Evolutionary conservation across 2,329 filamentous ascomycete genomes (phyloP), one percentile per base, ranked within the genome.

Genomic region (Sarocladium kiliense): DNA sequence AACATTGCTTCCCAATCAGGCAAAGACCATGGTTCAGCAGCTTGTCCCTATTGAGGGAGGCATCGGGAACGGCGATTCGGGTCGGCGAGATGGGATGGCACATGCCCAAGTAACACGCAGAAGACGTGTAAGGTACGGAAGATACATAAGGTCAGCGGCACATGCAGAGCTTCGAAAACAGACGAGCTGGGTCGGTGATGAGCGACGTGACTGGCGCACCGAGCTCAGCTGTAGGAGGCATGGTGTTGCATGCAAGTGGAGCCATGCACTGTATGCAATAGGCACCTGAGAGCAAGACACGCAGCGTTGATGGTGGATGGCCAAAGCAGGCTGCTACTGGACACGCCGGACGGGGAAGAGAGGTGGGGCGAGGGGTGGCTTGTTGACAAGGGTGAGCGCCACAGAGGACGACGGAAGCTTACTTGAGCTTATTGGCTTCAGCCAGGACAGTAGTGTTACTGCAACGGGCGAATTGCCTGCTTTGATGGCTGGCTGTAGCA

Each of bases 11-110:
- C 25, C 44, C 44, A 3, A 47, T 27, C 7, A 11, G 25, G 44
- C 5, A 47, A 47, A 18, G 44, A n/a, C 25, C 14, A 30, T 11
- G n/a, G 4, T 30, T 27, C 14, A 44, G 23, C 3, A 16, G n/a
- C 44, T 47, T 30, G 19, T n/a, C 44, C 25, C 12, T 23, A 9
- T 30, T 21, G 12, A 3, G 25, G 5, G 21, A 12, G 25, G 25
- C 44, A 44, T 44, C 25, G 44, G 44, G 21, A 47, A 47, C 44
- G 25, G 44, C 44, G 44, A 47, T 47, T 30, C n/a, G 44, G 44
- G 18, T 47, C 44, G n/a, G 14, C 23, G 23, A 47, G 44, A 47
- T 47, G 44, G n/a, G 44, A 47, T 23, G 39, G 39, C 6, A 44
- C 39, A 44, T 47, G 44, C 44, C 44, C 25, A 26, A 47, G 11